Base-by-base conservation (phyloP, 139 green algal species). In the Raphidocelis subcapitata region DNA sequence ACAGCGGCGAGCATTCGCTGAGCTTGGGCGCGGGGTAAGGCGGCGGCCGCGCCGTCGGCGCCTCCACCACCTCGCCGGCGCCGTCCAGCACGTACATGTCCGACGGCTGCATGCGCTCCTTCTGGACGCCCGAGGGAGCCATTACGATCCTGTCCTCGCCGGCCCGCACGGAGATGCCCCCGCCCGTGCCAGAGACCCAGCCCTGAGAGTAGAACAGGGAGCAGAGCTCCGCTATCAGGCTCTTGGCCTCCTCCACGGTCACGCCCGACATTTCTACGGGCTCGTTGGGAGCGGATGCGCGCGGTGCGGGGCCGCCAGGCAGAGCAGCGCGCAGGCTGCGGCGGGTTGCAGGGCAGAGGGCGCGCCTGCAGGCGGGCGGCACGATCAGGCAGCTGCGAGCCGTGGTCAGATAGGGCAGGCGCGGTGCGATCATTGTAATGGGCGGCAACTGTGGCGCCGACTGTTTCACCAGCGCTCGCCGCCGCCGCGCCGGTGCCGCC, bases 61-160 rank as follows among this genome's bases (percentile, higher is more conserved):
- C 85, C 51, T 93, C 52, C 26, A 92, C 8, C 15, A 96, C 74
- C 0, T 86, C 79, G 36, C 92, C 94, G 35, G 84, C 69, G 14
- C 26, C 36, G 65, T 97, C 86, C 67, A 98, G 79, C 28, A 98
- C 92, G 64, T 95, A 98, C 90, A 98, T 97, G 83, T 98, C 94
- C 15, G 87, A 82, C 0, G 91, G 72, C 62, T 85, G 31, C 94
- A 98, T 98, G 2, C 94, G 82, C 86, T 98, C 94, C 85, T 98
- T 98, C 74, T 98, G 94, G 44, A 97, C 92, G 32, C 92, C 90
- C 2, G 84, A 94, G 24, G 93, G 93, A 12, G 93, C 85, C 92
- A 97, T 97, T 2, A 95, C 89, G 36, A 97, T 95, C 32, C 90
- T 90, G 32, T 44, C 33, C 29, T 92, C 81, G 32, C 72, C 77